phyloP scores from a whole-genome alignment of 192 early-diverging fungal genomes.

The Backusella australiensis region DNA sequence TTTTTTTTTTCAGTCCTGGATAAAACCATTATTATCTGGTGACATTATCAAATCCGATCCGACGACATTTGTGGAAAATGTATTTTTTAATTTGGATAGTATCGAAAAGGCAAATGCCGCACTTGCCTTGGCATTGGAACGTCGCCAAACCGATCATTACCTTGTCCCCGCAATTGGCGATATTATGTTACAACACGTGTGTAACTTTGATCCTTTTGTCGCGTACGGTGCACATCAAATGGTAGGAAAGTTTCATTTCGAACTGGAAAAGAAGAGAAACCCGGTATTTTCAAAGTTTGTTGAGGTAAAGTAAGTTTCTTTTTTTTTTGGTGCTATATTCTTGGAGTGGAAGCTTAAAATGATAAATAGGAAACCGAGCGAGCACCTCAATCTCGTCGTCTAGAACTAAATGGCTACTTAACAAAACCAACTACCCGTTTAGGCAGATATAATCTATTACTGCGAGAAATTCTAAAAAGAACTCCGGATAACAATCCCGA shows the following conservation, averaged over 20 bases:
- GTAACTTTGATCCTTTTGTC: conserved; percentile 76
- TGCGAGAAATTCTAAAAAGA: conserved; percentile 77
- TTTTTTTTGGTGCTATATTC: not conserved
- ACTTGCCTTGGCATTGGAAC: conserved; percentile 57
- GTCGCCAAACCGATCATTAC: conserved; percentile 60
- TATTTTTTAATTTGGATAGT: conserved; percentile 75
- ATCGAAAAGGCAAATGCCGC: conserved; percentile 61
- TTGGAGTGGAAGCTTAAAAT: not conserved
- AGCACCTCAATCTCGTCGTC: conserved; percentile 73
- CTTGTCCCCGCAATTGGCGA: conserved; percentile 84
- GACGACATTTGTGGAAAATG: conserved; percentile 74
- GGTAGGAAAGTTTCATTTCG: conserved; percentile 78
- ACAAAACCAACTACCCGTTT: conserved; percentile 87
- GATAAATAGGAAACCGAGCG: conserved; percentile 61
- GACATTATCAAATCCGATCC: conserved; percentile 68
- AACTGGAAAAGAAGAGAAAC: conserved; percentile 75
- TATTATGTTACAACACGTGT: conserved; percentile 71
- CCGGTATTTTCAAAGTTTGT: conserved; percentile 74
- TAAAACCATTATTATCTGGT: conserved; percentile 59
- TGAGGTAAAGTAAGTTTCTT: conserved; percentile 42
- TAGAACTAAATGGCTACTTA: conserved; percentile 85
- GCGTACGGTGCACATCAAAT: conserved; percentile 86
- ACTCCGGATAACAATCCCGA: conserved; percentile 80
- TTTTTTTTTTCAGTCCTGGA: conserved; percentile 48
- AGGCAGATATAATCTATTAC: conserved; percentile 82